These are phyloP conservation scores for Corymbia citriodora DNA, from an alignment of 441 rosid genomes.

Conservation along the genomic window DNA sequence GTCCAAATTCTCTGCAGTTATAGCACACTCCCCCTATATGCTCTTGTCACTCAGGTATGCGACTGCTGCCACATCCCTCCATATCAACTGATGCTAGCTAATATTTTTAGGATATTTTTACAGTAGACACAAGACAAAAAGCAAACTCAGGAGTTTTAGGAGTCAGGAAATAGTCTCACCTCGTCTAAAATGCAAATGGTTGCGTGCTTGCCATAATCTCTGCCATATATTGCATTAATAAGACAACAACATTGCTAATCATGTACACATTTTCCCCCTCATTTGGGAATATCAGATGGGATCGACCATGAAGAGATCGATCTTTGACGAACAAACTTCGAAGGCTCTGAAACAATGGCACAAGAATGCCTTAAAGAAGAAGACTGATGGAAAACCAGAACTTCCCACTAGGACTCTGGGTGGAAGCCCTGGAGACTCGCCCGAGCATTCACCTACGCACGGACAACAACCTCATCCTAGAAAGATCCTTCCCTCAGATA, in stretches of 20 bases:
- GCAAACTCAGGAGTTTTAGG: not conserved
- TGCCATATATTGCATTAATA: not conserved
- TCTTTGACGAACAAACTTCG: conserved; percentile 88
- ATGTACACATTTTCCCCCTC: not conserved
- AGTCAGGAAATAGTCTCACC: not conserved
- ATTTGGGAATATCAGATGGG: conserved; percentile 63
- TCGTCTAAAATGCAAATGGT: not conserved
- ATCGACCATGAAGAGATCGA: conserved; percentile 88
- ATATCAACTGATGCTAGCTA: not conserved
- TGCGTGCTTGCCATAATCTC: not conserved
- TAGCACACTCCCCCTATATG: conserved; percentile 94
- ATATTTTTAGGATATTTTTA: not conserved
- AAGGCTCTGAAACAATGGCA: conserved; percentile 87
- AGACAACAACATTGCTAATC: not conserved
- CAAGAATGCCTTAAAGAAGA: conserved; percentile 56
- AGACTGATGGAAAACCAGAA: conserved; percentile 25
- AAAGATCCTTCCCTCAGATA: not conserved
- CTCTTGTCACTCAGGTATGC: conserved; percentile 92
- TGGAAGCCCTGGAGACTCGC: conserved; percentile 14
- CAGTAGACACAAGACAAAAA: not conserved
- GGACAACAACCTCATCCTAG: not conserved
- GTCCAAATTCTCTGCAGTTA: conserved; percentile 87
- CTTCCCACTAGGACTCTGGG: conserved; percentile 13
- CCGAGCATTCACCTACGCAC: conserved; percentile 9
- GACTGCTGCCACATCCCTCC: not conserved